Evolutionary conservation across 805 yeast genomes (phyloP).

Genomic region (Lachancea sp.): DNA sequence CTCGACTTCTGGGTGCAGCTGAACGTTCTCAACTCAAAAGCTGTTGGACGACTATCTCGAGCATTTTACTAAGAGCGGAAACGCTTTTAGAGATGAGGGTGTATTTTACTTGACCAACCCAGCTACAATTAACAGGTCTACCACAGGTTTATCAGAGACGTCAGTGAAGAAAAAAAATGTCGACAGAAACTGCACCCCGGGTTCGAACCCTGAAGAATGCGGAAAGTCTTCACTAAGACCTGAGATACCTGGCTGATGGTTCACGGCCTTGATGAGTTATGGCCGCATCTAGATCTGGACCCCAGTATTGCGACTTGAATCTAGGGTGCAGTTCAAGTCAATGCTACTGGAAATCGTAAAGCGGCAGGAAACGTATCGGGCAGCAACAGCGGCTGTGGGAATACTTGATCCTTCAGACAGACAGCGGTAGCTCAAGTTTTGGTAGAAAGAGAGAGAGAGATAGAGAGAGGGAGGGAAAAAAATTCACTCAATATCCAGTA

Average conservation of each 20-base stretch:
- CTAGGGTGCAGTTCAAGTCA: not conserved
- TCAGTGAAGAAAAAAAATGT: not conserved
- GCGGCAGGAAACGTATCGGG: not conserved
- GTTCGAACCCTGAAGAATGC: not conserved
- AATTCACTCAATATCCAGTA: not conserved
- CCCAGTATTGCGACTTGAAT: too few relatives aligned
- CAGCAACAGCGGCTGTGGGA: not conserved
- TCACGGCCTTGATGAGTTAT: not conserved
- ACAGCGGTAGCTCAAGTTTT: too few relatives aligned
- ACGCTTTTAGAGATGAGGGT: too few relatives aligned
- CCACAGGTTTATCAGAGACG: not conserved
- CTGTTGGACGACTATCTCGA: too few relatives aligned
- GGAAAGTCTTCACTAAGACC: not conserved
- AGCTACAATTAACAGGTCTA: not conserved
- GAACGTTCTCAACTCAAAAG: too few relatives aligned
- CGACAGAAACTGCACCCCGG: not conserved
- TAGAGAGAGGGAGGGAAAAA: not conserved
- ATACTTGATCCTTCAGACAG: too few relatives aligned
- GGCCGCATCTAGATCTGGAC: too few relatives aligned
- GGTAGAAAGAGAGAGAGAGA: too few relatives aligned
- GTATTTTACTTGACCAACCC: too few relatives aligned
- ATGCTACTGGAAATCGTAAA: not conserved
- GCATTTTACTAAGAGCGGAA: too few relatives aligned
- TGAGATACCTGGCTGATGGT: not conserved
- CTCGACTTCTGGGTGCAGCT: too few relatives aligned